These are phyloP conservation scores for Lasiosphaeris hirsuta DNA, from an alignment of 495 filamentous ascomycete genomes.

Conservation along the genomic window DNA sequence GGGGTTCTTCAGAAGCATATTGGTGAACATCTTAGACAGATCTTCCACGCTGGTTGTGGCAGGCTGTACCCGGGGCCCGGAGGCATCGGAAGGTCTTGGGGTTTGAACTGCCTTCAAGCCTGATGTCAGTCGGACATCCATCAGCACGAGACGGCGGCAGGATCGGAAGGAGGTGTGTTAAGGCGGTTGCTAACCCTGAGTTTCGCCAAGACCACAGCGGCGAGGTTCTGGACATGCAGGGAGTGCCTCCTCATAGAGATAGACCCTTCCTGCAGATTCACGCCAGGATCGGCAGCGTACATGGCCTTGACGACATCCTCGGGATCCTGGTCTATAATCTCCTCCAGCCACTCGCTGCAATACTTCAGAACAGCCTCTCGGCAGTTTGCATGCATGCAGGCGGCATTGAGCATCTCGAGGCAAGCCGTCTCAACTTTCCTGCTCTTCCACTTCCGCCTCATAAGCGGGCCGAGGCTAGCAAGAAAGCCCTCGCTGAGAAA, in stretches of 20 bases:
- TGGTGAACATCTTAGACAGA: constrained; percentile 73
- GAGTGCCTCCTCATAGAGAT: constrained; percentile 49
- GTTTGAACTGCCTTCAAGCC: constrained; percentile 49
- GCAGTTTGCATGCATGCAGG: constrained; percentile 76
- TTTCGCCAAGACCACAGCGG: constrained; percentile 84
- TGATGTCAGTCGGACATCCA: constrained; percentile 45
- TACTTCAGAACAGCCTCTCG: constrained; percentile 75
- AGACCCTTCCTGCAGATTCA: constrained; percentile 37
- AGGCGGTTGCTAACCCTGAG: constrained; percentile 49
- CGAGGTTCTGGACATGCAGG: constrained; percentile 54
- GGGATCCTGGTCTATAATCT: constrained; percentile 65
- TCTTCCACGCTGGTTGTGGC: constrained; percentile 61
- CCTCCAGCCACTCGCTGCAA: constrained; percentile 78
- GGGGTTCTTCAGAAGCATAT: constrained; percentile 63
- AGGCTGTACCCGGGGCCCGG: constrained; percentile 40
- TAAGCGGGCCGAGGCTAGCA: constrained; percentile 61
- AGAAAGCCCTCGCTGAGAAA: constrained; percentile 87
- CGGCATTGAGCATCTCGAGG: constrained; percentile 84
- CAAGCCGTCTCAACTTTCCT: constrained; percentile 75
- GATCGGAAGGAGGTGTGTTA: constrained; percentile 11
- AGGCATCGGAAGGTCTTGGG: constrained; percentile 35
- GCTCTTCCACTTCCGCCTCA: constrained; percentile 70
- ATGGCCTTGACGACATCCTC: constrained; percentile 55
- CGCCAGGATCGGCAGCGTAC: constrained; percentile 35
- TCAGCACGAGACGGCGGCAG: constrained; percentile 18